Evolutionary conservation across 306 rosid species (phyloP), one percentile per base, ranked within the genome.

Genomic region (Ceratonia siliqua): DNA sequence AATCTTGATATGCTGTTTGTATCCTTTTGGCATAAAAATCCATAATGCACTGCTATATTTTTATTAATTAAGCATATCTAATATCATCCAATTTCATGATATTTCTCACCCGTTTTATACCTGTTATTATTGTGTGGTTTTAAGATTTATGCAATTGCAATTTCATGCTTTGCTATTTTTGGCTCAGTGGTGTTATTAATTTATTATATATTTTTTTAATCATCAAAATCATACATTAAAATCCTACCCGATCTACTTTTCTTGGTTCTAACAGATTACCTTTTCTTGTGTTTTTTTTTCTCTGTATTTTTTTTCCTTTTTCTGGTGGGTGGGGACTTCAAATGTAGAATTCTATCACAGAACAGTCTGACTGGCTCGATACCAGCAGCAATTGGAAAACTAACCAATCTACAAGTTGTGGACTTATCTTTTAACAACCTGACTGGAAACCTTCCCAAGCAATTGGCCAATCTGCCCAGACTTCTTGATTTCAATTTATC

Each of bases 401-500:
- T 95, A 41, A 75, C 85, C 62, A 62, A 85, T 74, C 82, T 95
- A 64, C 90, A 85, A 85, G 77, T 56, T 48, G 98, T 92, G 67
- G 99, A 95, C 83, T 73, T 95, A 41, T 92, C 99, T 35, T 85
- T 78, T 48, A 95, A 95, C 82, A 79, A 72, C 77, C 90, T 95
- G 24, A 82, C 83, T 20, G 99, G 99, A 77, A 81, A 32, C 81
- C 83, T 95, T 56, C 98, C 98, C 3, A 95, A 90, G 85, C 95
- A 89, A 78, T 78, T 95, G 82, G 91, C 92, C 74, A 89, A 95
- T 81, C 97, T 95, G 75, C 91, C 96, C 68, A 89, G 81, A 77
- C 93, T 95, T 65, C 2, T 89, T 33, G 53, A 87, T 79, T 95
- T 95, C 77, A 95, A 95, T 78, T 73, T 95, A 68, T 95, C 99